Percentiles rank a stretch among this genome's conserved stretches.
Evolutionary conservation across 352 stramenopile species (phyloP).

Genomic region (Heterotrichella gracilis): DNA sequence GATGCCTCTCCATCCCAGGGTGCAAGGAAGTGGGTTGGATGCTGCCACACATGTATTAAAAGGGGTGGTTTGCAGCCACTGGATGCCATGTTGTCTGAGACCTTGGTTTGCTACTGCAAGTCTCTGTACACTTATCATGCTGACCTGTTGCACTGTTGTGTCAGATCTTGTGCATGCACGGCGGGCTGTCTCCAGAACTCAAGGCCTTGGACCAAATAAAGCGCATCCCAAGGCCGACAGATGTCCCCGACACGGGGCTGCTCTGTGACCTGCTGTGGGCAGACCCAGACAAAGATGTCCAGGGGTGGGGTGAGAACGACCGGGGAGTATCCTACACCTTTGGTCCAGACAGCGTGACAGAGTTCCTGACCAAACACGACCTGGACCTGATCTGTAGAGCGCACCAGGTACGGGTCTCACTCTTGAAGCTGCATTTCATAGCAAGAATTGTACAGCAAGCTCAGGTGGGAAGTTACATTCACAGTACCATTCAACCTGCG

Average conservation of each 20-base stretch:
- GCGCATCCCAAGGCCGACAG: constrained; percentile 24
- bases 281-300: constrained; percentile 90
- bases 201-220: constrained; percentile 38
- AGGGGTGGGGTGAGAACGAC: constrained; percentile 91
- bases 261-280: constrained; percentile 91
- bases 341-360: constrained; percentile 68
- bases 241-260: constrained; percentile 56
- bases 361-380: constrained; percentile 79
- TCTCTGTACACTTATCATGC: too few species aligned
- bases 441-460: not conserved
- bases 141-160: too few species aligned
- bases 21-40: too few species aligned
- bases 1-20: too few species aligned
- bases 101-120: too few species aligned
- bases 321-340: constrained; percentile 93
- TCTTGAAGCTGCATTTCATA: constrained; percentile 21
- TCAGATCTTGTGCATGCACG: constrained; percentile 99
- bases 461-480: not conserved
- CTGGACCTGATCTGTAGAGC: constrained; percentile 82
- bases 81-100: too few species aligned
- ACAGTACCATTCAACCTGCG: constrained; percentile 14
- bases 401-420: too few species aligned
- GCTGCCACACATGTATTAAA: too few species aligned
- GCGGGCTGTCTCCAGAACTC: constrained; percentile 68
- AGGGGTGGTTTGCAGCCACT: too few species aligned